Evolutionary conservation across 306 rosid genomes (phyloP).

Genomic region (Prunus campanulata): DNA sequence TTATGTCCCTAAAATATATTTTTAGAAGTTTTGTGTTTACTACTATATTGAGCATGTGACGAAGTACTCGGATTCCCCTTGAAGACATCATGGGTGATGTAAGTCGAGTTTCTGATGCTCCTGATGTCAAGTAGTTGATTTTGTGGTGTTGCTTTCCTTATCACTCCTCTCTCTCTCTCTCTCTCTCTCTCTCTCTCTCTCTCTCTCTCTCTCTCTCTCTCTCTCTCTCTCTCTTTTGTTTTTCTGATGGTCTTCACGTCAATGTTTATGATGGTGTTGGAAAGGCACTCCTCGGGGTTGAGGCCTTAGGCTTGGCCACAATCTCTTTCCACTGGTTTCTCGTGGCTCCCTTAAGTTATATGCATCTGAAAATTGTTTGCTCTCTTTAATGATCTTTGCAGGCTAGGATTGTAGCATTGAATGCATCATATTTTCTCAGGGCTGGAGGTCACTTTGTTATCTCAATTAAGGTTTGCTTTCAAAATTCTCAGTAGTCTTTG

Average conservation of each 20-base stretch:
- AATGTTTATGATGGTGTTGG: neutral
- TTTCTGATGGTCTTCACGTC: neutral
- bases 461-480: constrained; percentile 71
- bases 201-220: neutral
- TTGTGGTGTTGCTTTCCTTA: neutral
- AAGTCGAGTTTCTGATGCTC: constrained; percentile 66
- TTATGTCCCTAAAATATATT: no score
- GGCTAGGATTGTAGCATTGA: constrained; percentile 89
- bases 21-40: neutral
- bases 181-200: neutral
- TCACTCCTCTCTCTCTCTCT: neutral
- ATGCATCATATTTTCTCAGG: constrained; percentile 82
- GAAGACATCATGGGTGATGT: constrained; percentile 64
- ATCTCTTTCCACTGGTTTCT: neutral
- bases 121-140: neutral
- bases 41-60: constrained; percentile 30
- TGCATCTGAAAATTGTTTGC: neutral
- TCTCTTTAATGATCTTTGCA: constrained; percentile 24
- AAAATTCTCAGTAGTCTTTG: neutral
- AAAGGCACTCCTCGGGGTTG: no score
- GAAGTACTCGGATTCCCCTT: constrained; percentile 78
- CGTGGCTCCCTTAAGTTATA: neutral
- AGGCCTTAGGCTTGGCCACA: neutral
- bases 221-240: neutral
- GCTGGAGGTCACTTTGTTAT: constrained; percentile 84